Base-by-base conservation (phyloP, 225 moss, liverwort and hornwort genomes). In the Lunularia cruciata region DNA sequence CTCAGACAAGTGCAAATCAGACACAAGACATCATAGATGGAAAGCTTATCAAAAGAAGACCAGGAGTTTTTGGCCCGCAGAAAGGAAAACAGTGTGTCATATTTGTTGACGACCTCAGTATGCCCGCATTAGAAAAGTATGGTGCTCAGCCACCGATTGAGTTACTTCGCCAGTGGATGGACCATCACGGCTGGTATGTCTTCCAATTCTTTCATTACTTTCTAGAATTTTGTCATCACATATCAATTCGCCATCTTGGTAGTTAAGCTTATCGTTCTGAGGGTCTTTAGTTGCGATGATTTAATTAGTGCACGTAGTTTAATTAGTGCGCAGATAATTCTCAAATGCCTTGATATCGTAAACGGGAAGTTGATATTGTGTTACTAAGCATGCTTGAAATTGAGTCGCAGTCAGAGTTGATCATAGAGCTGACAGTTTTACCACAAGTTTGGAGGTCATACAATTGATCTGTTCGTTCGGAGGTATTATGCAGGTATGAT, bases 151-250 rank as follows among this genome's bases (percentile, higher is more conserved):
- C 93, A 27, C 93, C 93, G 12, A 79, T 93, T 73, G 93, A 93
- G 61, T 85, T 93, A 69, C 87, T 93, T 55, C 93, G 93, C 5
- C 93, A 93, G 78, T 93, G 93, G 93, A 93, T 93, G 93, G 93
- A 93, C 65, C 93, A 93, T 40, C 66, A 36, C 55, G 93, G 93
- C 70, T 93, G 93, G 93, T 93, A 62, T 28, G 74, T 57, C 32
- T 19, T 18, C 3, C 11, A 1, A 43, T 39, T 37, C 36, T 38
- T 22, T 60, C 10, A 59, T 1, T n/a, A n/a, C 58, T 3, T 37
- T n/a, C 10, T 38, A 34, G 2, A 5, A 23, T 6, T 37, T n/a
- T n/a, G n/a, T n/a, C n/a, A n/a, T n/a, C n/a, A n/a, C n/a, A n/a
- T n/a, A n/a, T 38, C 61, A 23, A 20, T 12, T 6, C 1, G 8